Percentiles rank a stretch among this genome's conserved stretches.
phyloP scores from a whole-genome alignment of 768 basidiomycete species.

The Chiua virens region DNA sequence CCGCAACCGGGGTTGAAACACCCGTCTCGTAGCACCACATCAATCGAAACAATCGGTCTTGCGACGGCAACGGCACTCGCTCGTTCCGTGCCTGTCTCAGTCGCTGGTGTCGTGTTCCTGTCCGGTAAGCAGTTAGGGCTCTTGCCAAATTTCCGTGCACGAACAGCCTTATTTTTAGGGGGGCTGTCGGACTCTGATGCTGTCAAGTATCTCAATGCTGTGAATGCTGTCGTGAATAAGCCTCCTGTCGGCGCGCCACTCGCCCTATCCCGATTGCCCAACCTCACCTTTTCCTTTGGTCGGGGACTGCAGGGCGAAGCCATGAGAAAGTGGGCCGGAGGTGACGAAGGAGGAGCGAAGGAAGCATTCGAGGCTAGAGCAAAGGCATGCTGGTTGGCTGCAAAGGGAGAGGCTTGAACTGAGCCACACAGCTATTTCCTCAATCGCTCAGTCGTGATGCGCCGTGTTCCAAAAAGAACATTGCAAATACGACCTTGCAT shows the following conservation, averaged over 20 bases:
- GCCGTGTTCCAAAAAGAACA: neutral
- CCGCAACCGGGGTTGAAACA: conserved; percentile 48
- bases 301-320: conserved; percentile 51
- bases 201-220: conserved; percentile 40
- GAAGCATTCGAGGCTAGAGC: conserved; percentile 42
- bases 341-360: conserved; percentile 43
- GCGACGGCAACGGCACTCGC: conserved; percentile 47
- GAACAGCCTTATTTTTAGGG: conserved; percentile 27
- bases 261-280: conserved; percentile 39
- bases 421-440: neutral
- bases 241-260: conserved; percentile 29
- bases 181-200: conserved; percentile 43
- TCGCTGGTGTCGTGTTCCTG: conserved; percentile 50
- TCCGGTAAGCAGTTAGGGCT: conserved; percentile 37
- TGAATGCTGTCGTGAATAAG: conserved; percentile 41
- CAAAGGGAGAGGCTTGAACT: conserved; percentile 32
- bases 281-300: conserved; percentile 51
- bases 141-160: neutral
- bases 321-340: conserved; percentile 45
- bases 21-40: conserved; percentile 35
- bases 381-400: conserved; percentile 43
- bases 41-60: conserved; percentile 42
- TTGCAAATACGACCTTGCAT: neutral
- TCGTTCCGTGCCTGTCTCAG: conserved; percentile 44
- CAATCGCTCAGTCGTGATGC: neutral